phyloP scores from a whole-genome alignment of 2,329 filamentous ascomycete genomes.

The Epichloe scottii region DNA sequence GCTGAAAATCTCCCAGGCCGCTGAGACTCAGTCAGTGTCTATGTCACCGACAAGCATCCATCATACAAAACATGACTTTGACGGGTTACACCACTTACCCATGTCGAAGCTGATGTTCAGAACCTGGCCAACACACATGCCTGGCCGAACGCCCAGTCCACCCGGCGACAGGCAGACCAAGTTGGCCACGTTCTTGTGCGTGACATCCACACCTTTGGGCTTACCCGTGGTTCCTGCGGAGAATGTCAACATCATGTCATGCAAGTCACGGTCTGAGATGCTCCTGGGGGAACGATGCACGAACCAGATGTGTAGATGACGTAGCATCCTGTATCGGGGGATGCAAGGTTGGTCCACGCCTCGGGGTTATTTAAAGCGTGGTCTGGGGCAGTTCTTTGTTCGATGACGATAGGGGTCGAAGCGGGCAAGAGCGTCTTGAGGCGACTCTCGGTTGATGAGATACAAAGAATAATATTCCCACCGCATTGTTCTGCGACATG shows the following conservation, averaged over 20 bases:
- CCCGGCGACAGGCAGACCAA: constrained; percentile 37
- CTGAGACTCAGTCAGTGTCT: constrained; percentile 19
- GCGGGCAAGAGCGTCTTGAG: constrained; percentile 15
- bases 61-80: background rate
- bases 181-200: constrained; percentile 42
- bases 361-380: constrained; percentile 3
- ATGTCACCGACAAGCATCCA: background rate
- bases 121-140: constrained; percentile 40
- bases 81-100: constrained; percentile 29
- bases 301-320: constrained; percentile 43
- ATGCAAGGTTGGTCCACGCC: constrained; percentile 20
- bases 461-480: constrained; percentile 33
- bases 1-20: constrained; percentile 47
- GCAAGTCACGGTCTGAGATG: background rate
- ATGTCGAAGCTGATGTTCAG: constrained; percentile 49
- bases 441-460: constrained; percentile 25
- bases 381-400: constrained; percentile 9
- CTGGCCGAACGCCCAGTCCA: constrained; percentile 34
- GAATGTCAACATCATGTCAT: background rate
- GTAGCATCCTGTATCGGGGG: constrained; percentile 28
- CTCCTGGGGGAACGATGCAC: background rate
- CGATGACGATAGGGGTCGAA: constrained; percentile 16
- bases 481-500: constrained; percentile 36
- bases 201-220: constrained; percentile 47
- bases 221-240: constrained; percentile 36